Evolutionary conservation across 1,139 yeast species (phyloP), one percentile per base, ranked within the genome.

Genomic region (Meyerozyma sp.): DNA sequence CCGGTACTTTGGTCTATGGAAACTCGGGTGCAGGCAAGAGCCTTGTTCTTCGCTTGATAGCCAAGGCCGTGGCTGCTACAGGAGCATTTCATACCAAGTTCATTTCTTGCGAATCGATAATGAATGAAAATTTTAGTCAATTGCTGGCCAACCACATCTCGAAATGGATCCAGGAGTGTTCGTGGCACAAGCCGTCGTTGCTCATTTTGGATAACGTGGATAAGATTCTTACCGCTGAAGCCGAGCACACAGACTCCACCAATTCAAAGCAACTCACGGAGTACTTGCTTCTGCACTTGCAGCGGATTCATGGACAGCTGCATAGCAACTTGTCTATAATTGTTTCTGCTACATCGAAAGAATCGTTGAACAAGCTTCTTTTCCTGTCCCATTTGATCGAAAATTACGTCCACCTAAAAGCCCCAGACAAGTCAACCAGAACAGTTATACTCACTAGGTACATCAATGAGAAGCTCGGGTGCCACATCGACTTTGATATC

Each of bases 11-110:
- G 43, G 58, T 91, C 0, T 75, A 81, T 52, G 98, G 98, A 0
- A 68, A 82, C 32, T 68, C 88, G 0, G 97, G 96, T 0, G 75
- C 89, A 49, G 98, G 97, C 1, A 91, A 91, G 58, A 67, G 93
- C 0, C 65, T 80, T 2, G 55, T 84, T 0, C 59, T 82, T 14
- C 63, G 69, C 6, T 65, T 73, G 29, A 57, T 86, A 2, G 58
- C 73, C 0, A 49, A 62, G 2, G 56, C 56, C 6, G 59, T 85
- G 14, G 49, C 57, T 6, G 42, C 55, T 8, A 54, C 62, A 1
- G 58, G 66, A 36, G 80, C 81, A 8, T 66, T 65, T 41, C 76
- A 72, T 49, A 57, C 66, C 18, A 72, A 72, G 48, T 63, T 60
- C 23, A 62, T 81, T 3, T 67, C 75, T 32, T 83, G 65, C 78